Conservation (phyloP, 2,329 filamentous ascomycete genomes). For the Paecilomyces niveus region DNA sequence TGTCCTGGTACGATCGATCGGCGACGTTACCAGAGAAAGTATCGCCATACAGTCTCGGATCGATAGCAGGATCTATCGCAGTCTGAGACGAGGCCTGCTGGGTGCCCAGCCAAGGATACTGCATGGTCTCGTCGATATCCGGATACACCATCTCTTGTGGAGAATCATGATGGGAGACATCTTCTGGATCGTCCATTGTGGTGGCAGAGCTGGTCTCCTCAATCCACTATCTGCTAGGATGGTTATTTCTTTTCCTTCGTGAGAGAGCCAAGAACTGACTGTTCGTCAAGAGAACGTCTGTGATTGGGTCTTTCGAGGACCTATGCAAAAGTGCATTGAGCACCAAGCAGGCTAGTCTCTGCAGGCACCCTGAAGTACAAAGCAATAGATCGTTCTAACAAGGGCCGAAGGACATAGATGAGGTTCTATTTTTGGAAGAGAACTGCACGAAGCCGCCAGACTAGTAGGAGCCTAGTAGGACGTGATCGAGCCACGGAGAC, state of each 20-base stretch:
- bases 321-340: background rate
- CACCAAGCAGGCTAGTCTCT: background rate
- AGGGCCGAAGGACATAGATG: background rate
- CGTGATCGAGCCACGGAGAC: background rate
- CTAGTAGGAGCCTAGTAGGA: background rate
- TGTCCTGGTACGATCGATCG: conserved; percentile 7
- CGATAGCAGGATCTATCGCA: conserved; percentile 19
- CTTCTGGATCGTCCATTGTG: conserved; percentile 14
- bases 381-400: background rate
- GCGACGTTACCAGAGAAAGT: conserved; percentile 11
- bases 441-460: background rate
- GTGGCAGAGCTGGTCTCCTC: background rate
- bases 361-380: background rate
- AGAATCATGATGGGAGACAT: conserved; percentile 5
- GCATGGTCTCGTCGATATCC: conserved; percentile 24
- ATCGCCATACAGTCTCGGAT: conserved; percentile 26
- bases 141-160: conserved; percentile 20
- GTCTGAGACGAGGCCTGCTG: conserved; percentile 10
- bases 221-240: conserved; percentile 3
- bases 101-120: conserved; percentile 25
- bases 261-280: background rate
- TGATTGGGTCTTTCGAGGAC: background rate
- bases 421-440: background rate
- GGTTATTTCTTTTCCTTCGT: background rate
- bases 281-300: background rate